These are phyloP conservation scores for Saussurea involucrata DNA, from an alignment of 129 eudicot species.

Conservation along the genomic window DNA sequence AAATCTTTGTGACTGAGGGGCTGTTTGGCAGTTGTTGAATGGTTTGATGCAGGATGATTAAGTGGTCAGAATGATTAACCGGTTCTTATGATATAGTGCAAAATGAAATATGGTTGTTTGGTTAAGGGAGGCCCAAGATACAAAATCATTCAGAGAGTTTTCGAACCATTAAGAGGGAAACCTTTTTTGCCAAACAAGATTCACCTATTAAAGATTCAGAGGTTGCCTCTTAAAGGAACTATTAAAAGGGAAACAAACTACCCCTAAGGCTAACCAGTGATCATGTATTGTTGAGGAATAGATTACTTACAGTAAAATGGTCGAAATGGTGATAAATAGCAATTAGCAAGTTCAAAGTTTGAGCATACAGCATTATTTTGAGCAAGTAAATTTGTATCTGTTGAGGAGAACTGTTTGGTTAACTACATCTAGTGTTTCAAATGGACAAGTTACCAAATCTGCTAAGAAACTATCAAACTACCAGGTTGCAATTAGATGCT, in stretches of 20 bases:
- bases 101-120: too few species aligned
- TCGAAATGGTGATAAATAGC: not conserved
- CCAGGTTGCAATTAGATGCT: slow-evolving; percentile 2
- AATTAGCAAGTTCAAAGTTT: not conserved
- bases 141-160: too few species aligned
- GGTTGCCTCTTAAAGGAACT: too few species aligned
- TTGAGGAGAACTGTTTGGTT: not conserved
- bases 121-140: too few species aligned
- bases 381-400: not conserved
- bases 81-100: too few species aligned
- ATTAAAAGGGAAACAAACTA: too few species aligned
- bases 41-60: too few species aligned
- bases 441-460: not conserved
- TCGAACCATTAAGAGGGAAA: too few species aligned
- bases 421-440: not conserved
- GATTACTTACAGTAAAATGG: not conserved
- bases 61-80: too few species aligned
- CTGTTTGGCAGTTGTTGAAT: too few species aligned
- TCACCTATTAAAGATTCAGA: too few species aligned
- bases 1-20: not conserved
- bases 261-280: not conserved
- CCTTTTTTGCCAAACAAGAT: too few species aligned
- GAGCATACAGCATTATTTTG: not conserved
- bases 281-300: not conserved
- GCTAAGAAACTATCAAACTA: not conserved